Evolutionary conservation across 306 rosid species (phyloP).

Genomic region (Medicago arabica): DNA sequence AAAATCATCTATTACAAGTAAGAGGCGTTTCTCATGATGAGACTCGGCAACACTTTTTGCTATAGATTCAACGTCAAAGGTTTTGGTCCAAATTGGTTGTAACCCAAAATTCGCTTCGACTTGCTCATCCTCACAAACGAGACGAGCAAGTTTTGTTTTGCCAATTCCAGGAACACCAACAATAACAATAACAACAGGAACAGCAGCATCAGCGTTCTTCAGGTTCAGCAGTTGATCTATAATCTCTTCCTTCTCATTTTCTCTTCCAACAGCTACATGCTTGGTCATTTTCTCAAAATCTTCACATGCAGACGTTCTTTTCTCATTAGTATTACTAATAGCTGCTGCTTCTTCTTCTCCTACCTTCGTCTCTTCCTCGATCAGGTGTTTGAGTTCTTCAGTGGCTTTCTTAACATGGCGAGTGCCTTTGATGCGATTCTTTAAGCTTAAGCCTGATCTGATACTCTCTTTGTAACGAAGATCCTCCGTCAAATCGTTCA

Average conservation of each 20-base stretch:
- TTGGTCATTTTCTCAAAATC: neutral
- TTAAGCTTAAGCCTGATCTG: neutral
- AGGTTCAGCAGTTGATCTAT: neutral
- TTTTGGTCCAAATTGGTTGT: neutral
- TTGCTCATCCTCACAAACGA: neutral
- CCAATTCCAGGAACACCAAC: constrained; percentile 24
- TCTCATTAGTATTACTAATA: neutral
- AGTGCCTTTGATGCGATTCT: neutral
- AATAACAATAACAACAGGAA: neutral
- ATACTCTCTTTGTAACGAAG: neutral
- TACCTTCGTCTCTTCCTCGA: too few species aligned
- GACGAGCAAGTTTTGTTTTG: constrained; percentile 26
- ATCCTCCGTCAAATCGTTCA: constrained; percentile 23
- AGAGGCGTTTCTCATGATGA: accelerated
- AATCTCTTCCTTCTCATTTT: constrained; percentile 3
- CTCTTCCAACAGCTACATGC: constrained; percentile 4
- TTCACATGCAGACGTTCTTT: too few species aligned
- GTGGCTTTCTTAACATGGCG: neutral
- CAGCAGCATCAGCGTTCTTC: neutral
- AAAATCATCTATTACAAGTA: neutral
- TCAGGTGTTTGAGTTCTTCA: neutral
- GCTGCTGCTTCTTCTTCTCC: neutral
- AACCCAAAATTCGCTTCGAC: neutral
- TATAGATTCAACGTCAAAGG: neutral
- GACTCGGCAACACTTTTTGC: neutral